Conservation (phyloP, 2,329 filamentous ascomycete species). For the Beauveria sp. region DNA sequence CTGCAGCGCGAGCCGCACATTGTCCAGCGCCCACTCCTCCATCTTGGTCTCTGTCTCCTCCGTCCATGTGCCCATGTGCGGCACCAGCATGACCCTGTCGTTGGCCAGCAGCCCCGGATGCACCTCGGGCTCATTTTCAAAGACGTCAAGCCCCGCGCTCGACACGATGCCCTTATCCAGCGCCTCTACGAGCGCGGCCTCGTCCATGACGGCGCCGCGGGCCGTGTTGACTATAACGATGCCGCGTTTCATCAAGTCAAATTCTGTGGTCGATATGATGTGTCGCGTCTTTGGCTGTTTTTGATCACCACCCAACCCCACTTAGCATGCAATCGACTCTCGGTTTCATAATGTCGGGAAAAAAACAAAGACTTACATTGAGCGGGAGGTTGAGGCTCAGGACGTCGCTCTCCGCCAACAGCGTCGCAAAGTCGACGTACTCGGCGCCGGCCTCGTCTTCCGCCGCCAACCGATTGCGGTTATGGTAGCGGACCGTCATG, state of each 20-base stretch:
- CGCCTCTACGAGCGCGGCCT: conserved; percentile 68
- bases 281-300: conserved; percentile 56
- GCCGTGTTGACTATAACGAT: conserved; percentile 77
- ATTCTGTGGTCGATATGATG: conserved; percentile 64
- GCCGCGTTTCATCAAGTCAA: conserved; percentile 69
- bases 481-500: conserved; percentile 69
- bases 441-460: conserved; percentile 51
- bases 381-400: conserved; percentile 73
- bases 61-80: conserved; percentile 83
- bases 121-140: conserved; percentile 70
- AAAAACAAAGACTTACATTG: conserved; percentile 50
- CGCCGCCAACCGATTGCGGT: conserved; percentile 52
- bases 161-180: conserved; percentile 62
- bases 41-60: conserved; percentile 57
- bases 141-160: conserved; percentile 71
- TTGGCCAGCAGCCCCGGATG: conserved; percentile 66
- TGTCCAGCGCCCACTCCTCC: conserved; percentile 69
- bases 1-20: conserved; percentile 56
- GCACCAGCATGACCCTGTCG: conserved; percentile 64
- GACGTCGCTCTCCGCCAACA: conserved; percentile 65
- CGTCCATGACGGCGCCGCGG: conserved; percentile 74
- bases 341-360: too few species aligned
- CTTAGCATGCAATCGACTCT: too few species aligned
- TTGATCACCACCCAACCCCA: too few species aligned
- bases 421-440: conserved; percentile 66